Conservation (phyloP, 192 early-diverging fungal species). For the Backusella mclennaniae region DNA sequence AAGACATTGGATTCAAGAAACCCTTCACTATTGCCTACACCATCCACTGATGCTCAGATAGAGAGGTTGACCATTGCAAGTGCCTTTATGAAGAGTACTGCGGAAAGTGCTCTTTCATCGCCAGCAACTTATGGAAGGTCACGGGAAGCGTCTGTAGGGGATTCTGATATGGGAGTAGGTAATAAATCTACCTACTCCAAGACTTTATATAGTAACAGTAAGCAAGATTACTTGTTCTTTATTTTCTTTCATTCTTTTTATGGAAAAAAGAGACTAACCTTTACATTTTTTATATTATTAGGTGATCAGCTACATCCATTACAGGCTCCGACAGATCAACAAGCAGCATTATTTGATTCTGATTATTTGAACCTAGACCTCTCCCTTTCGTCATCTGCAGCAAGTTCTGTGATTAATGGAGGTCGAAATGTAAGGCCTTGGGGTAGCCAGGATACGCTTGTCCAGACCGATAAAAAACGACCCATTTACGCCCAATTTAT, state of each 20-base stretch:
- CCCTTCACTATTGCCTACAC: not conserved
- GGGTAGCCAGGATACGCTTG: conserved; percentile 29
- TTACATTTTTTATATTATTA: not conserved
- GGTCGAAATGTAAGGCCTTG: conserved; percentile 1
- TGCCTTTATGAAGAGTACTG: conserved; percentile 10
- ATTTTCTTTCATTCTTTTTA: not conserved
- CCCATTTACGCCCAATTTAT: conserved; percentile 20
- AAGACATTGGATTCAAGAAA: not conserved
- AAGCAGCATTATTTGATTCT: conserved; percentile 13
- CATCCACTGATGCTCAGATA: not conserved
- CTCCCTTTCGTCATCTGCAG: conserved; percentile 9
- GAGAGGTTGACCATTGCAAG: conserved; percentile 15
- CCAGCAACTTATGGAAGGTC: not conserved
- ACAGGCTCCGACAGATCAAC: conserved; percentile 1
- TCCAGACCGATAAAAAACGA: conserved; percentile 14
- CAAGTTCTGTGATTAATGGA: conserved; percentile 1
- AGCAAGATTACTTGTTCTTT: not conserved
- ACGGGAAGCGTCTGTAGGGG: not conserved
- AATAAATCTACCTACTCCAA: not conserved
- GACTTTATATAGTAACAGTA: conserved; percentile 4
- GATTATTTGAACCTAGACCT: conserved; percentile 16
- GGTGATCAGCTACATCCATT: conserved; percentile 11
- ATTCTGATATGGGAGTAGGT: conserved; percentile 10
- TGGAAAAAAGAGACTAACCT: not conserved
- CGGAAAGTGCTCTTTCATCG: not conserved